Evolutionary conservation across 768 basidiomycete species (phyloP), one percentile per base, ranked within the genome.

Genomic region (Termitomyces sp.): DNA sequence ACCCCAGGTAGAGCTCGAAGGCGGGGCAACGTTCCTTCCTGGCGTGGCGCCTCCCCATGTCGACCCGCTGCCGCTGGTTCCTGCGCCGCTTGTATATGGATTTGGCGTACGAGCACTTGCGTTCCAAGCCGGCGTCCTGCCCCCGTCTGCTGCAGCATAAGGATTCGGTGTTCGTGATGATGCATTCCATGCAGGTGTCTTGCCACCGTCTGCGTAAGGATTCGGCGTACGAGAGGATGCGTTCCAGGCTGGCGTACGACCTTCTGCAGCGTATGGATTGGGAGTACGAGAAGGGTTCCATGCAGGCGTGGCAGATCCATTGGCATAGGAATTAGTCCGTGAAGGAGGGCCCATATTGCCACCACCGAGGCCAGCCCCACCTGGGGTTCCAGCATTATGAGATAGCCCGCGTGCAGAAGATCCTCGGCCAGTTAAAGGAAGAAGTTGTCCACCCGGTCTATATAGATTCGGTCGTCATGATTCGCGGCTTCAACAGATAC

Each of bases 151-250:
- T n/a, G 71, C 79, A 54, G 73, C 80, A 55, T 81, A 82, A 7
- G 87, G 84, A 63, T 90, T 90, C 2, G 88, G 88, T 11, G 88
- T 89, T 54, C 82, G 71, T 19, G 83, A 80, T 1, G 78, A 79
- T 26, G 81, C 78, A 50, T 77, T 81, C 87, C 80, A 85, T 17
- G 79, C 83, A 32, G 82, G 84, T 3, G 84, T 85, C 59, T 77
- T 80, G 34, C 82, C 76, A n/a, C 79, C 78, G 49, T 75, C 79
- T 11, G 74, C 76, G 54, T 89, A 87, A 3, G 87, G 84, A 59
- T 88, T 88, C 3, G 88, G 87, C 11, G 88, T 89, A 52, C 81
- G 75, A 19, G 80, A 78, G 1, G 78, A 73, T 9, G 78, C 74
- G 41, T 72, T 77, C 84, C 78, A 83, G 30, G 76, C 81, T 8